Evolutionary conservation across 1,139 yeast genomes (phyloP).

Genomic region (Nakaseomyces kungkrabaensis): DNA sequence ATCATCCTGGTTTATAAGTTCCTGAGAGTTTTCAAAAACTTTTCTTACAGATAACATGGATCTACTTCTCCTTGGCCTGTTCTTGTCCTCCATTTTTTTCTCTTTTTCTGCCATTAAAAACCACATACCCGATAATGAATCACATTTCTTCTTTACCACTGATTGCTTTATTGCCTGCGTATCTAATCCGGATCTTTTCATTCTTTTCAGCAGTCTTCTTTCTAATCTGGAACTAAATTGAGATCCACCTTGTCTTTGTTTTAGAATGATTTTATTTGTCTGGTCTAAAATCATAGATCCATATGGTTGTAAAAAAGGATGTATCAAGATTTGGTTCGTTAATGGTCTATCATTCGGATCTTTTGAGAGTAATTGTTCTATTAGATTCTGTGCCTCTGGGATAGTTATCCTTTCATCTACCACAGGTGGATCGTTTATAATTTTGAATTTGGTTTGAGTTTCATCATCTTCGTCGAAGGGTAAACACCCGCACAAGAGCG

Average conservation of each 20-base stretch:
- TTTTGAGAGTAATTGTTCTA: constrained; percentile 51
- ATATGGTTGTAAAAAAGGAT: constrained; percentile 48
- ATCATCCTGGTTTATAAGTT: constrained; percentile 5
- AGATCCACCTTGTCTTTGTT: constrained; percentile 30
- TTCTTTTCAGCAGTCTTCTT: constrained; percentile 50
- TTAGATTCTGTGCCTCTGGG: constrained; percentile 39
- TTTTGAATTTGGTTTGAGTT: constrained; percentile 46
- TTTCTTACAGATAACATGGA: constrained; percentile 36
- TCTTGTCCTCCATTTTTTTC: constrained; percentile 37
- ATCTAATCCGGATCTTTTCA: constrained; percentile 60
- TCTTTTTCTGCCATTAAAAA: constrained; percentile 62
- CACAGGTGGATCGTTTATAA: constrained; percentile 56
- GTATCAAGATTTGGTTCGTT: constrained; percentile 47
- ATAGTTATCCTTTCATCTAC: constrained; percentile 34
- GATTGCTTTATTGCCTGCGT: constrained; percentile 52
- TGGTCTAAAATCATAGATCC: constrained; percentile 38
- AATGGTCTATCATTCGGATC: constrained; percentile 59
- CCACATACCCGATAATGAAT: constrained; percentile 79
- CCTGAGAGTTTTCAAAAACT: constrained; percentile 17
- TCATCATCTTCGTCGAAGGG: constrained; percentile 85
- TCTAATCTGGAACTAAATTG: constrained; percentile 56
- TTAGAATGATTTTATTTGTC: constrained; percentile 35
- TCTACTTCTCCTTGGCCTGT: constrained; percentile 39
- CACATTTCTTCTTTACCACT: constrained; percentile 55
- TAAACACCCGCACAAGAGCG: constrained; percentile 77